Base-by-base conservation (phyloP, 805 yeast genomes). In the Candida sonorensis region DNA sequence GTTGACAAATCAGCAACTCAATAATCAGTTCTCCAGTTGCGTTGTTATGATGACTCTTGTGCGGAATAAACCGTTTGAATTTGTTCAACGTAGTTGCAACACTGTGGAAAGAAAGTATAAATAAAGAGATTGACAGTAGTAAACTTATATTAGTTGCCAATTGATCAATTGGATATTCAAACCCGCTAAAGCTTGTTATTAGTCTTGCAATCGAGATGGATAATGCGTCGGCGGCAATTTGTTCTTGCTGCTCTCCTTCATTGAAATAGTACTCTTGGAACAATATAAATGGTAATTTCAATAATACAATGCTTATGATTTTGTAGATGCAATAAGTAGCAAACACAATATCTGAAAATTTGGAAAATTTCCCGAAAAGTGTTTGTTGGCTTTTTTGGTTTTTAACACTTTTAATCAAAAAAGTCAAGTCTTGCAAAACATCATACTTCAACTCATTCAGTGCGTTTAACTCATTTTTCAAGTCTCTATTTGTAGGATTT, bases 51-150 rank as follows among this genome's bases (percentile, higher is more conserved):
- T 33, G 4, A 16, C 11, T 10, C 32, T 31, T 7, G 12, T 13
- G 14, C 4, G 46, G 56, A 2, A 53, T 27, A 16, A 50, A 29
- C 20, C 42, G 51, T 14, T 40, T 42, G 11, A 79, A 54, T 21
- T 79, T 77, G 26, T 72, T 67, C 36, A 80, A 68, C 0, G 88
- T 78, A 25, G 67, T 57, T 29, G 68, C 52, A 1, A 81, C 87
- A 34, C 78, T 78, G 17, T 81, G 75, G 44, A 81, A 67, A 1
- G 85, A 76, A 36, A 81, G 68, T 1, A 72, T 46, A 44, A 81
- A 80, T 32, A 81, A 59, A 11, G 69, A 64, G 9, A 79, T 74
- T 1, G 84, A 74, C 11, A 80, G 48, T 3, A 74, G 40, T 36
- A 80, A 65, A 27, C 72, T 61, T 24, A 72, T 54, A 43, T 64